A percentile compares a stretch with the other conserved stretches of the same genome.
Conservation (phyloP, 2,329 filamentous ascomycete genomes). For the Aspergillus proliferans region DNA sequence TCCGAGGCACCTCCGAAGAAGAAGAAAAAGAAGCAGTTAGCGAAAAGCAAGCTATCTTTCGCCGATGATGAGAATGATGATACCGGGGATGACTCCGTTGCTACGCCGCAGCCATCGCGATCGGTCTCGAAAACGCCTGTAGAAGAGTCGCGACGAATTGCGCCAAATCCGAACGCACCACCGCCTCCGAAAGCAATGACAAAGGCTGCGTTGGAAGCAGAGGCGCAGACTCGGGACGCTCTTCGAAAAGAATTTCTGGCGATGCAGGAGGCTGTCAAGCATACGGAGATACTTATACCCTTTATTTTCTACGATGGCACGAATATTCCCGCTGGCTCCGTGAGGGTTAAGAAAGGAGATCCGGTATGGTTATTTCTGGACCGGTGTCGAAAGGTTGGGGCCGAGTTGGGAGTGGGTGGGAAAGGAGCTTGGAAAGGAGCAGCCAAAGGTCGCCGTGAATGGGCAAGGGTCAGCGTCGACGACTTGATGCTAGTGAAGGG, state of each 20-base stretch:
- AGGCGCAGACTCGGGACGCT: constrained; percentile 69
- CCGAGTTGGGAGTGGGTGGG: constrained; percentile 68
- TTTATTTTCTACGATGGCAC: constrained; percentile 98
- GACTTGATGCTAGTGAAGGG: constrained; percentile 90
- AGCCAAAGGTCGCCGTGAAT: constrained; percentile 58
- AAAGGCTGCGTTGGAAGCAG: constrained; percentile 68
- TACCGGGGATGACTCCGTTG: constrained; percentile 37
- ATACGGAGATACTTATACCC: constrained; percentile 80
- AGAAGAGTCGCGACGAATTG: constrained; percentile 32
- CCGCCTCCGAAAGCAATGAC: constrained; percentile 67
- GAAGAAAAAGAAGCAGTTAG: constrained; percentile 55
- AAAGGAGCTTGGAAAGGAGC: constrained; percentile 36
- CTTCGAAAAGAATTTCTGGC: constrained; percentile 73
- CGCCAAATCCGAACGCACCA: constrained; percentile 40
- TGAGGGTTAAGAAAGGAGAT: constrained; percentile 88
- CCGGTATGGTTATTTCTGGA: constrained; percentile 90
- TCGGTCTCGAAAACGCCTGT: constrained; percentile 31
- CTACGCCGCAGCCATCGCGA: constrained; percentile 33
- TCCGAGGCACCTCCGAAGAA: constrained; percentile 44
- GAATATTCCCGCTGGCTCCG: constrained; percentile 76
- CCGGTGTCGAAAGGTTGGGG: constrained; percentile 81
- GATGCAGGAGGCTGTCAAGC: constrained; percentile 80
- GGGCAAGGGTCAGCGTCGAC: constrained; percentile 90
- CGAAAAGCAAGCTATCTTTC: constrained; percentile 58
- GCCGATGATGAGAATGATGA: constrained; percentile 59